Evolutionary conservation across 331 rosid species (phyloP).

Genomic region (Phaseolus coccineus): DNA sequence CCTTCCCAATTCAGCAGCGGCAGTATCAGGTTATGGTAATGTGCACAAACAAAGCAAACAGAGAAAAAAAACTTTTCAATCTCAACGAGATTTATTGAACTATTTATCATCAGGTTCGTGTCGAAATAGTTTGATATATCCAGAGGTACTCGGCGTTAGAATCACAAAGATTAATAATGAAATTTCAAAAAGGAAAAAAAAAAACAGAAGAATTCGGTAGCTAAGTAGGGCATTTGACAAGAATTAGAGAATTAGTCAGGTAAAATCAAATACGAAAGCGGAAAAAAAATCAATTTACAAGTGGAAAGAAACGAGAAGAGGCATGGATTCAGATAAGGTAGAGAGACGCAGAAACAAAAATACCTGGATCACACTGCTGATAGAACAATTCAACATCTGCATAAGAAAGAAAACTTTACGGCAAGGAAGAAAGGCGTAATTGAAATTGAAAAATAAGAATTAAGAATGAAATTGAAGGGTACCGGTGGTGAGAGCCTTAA

Average conservation of each 20-base stretch:
- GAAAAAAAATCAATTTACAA: no score
- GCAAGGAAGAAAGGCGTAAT: neutral
- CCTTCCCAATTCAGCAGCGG: no score
- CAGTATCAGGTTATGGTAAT: no score
- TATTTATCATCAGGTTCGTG: no score
- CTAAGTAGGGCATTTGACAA: neutral
- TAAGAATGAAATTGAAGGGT: no score
- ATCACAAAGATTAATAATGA: neutral
- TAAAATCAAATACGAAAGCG: no score
- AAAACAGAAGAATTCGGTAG: neutral
- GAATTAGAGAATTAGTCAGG: no score
- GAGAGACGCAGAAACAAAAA: neutral
- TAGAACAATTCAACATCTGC: slow-evolving; percentile 72
- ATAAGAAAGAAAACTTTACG: neutral
- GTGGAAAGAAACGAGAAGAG: no score
- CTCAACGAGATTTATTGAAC: no score
- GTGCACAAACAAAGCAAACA: no score
- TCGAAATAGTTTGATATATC: neutral
- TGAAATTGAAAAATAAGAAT: neutral
- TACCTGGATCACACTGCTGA: slow-evolving; percentile 84
- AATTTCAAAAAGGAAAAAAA: neutral
- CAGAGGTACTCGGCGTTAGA: neutral
- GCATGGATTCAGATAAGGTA: no score
- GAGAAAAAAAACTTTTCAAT: no score
- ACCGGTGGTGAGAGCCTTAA: slow-evolving; percentile 86